A percentile compares a stretch with the other conserved stretches of the same genome.
phyloP scores from a whole-genome alignment of 352 stramenopile genomes.

The Thraustochytrium sp. region DNA sequence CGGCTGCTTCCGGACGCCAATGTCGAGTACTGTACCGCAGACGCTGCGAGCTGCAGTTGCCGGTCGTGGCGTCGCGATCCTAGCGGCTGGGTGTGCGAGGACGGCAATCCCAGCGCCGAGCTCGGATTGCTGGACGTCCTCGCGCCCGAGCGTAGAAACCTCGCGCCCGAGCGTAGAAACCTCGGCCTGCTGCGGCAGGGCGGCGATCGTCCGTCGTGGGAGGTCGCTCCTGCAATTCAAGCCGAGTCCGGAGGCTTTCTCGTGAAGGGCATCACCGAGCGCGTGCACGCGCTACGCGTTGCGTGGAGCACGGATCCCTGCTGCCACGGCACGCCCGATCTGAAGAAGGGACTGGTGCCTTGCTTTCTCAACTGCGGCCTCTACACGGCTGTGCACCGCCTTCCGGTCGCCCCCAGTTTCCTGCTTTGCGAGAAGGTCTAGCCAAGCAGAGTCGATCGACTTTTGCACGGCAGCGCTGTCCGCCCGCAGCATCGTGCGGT shows the following conservation, averaged over 20 bases:
- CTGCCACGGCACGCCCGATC: background rate
- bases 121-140: too few species aligned
- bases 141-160: too few species aligned
- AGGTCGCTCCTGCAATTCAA: background rate
- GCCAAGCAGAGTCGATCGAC: too few species aligned
- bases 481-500: too few species aligned
- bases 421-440: background rate
- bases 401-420: background rate
- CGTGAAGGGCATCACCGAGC: background rate
- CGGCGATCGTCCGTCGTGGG: background rate
- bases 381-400: background rate
- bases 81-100: background rate
- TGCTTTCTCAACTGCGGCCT: slow-evolving; percentile 28
- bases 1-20: background rate
- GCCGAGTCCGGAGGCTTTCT: background rate
- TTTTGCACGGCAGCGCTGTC: too few species aligned
- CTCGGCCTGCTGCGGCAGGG: too few species aligned
- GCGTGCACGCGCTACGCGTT: background rate
- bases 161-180: too few species aligned
- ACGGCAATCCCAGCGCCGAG: background rate
- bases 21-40: background rate
- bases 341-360: background rate
- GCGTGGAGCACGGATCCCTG: background rate
- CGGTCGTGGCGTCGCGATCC: background rate
- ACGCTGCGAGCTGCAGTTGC: background rate